Evolutionary conservation across 108 stramenopile species (phyloP).

Genomic region (Cyclotella atomus): DNA sequence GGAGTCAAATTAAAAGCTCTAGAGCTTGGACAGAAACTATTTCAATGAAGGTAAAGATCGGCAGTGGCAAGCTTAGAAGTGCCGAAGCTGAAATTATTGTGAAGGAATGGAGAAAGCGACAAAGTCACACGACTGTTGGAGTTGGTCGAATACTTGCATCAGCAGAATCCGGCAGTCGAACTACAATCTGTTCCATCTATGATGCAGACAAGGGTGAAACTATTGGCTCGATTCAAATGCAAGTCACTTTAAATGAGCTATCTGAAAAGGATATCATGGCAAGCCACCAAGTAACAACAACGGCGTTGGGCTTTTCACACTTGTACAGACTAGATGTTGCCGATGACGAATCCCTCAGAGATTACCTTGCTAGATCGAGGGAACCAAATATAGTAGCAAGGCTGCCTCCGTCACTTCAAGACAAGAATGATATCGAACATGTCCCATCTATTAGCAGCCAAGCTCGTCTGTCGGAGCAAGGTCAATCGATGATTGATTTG

Average conservation of each 20-base stretch:
- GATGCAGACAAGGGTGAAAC: slow-evolving; percentile 38
- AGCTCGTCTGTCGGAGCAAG: background rate
- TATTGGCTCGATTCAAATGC: slow-evolving; percentile 32
- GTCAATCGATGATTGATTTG: background rate
- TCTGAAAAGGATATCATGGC: slow-evolving; percentile 7
- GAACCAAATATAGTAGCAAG: slow-evolving; percentile 16
- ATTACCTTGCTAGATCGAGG: slow-evolving; percentile 19
- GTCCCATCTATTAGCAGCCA: background rate
- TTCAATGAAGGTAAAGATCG: slow-evolving; percentile 37
- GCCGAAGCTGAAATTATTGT: slow-evolving; percentile 28
- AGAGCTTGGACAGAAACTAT: slow-evolving; percentile 42
- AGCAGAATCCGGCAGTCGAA: slow-evolving; percentile 3
- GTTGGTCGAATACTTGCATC: slow-evolving; percentile 17
- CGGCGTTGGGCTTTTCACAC: slow-evolving; percentile 47
- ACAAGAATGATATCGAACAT: slow-evolving; percentile 9
- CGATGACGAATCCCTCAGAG: slow-evolving; percentile 2
- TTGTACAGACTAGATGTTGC: slow-evolving; percentile 35
- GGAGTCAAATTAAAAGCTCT: slow-evolving; percentile 40
- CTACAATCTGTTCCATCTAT: slow-evolving; percentile 15
- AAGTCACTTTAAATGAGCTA: slow-evolving; percentile 8
- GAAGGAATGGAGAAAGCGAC: slow-evolving; percentile 35
- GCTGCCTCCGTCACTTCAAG: slow-evolving; percentile 15
- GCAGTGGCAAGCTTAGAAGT: slow-evolving; percentile 11
- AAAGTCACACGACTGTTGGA: slow-evolving; percentile 25
- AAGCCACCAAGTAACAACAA: slow-evolving; percentile 45